These are phyloP conservation scores for Carnegiea gigantea DNA, from an alignment of 179 eudicot genomes.

Conservation along the genomic window DNA sequence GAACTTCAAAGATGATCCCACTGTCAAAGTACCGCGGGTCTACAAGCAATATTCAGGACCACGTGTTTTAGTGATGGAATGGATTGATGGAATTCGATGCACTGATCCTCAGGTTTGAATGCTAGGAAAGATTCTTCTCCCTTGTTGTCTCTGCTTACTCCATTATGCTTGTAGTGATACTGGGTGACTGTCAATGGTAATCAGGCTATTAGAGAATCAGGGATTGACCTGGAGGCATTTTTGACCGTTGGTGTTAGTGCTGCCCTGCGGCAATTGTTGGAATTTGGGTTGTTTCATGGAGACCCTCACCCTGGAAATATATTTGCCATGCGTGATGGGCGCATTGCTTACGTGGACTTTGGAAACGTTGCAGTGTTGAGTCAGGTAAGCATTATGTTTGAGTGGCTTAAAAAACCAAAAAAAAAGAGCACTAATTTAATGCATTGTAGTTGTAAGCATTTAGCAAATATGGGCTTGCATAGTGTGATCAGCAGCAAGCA, in stretches of 20 bases:
- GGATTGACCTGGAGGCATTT: constrained; percentile 85
- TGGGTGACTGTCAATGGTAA: constrained; percentile 13
- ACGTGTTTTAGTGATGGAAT: constrained; percentile 97
- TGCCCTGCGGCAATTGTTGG: constrained; percentile 87
- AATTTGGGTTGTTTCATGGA: constrained; percentile 96
- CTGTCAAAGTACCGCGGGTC: constrained; percentile 92
- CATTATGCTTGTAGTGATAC: constrained; percentile 14
- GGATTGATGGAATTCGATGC: constrained; percentile 99
- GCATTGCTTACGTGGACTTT: constrained; percentile 96
- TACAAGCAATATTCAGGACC: constrained; percentile 83
- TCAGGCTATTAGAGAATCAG: constrained; percentile 88
- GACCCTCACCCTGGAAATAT: constrained; percentile 99
- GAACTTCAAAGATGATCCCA: constrained; percentile 95
- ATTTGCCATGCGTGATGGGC: constrained; percentile 99
- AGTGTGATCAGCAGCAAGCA: neutral
- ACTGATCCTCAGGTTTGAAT: constrained; percentile 88
- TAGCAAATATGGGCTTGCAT: neutral
- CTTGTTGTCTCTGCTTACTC: neutral
- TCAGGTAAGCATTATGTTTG: constrained; percentile 50
- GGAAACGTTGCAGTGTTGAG: constrained; percentile 98
- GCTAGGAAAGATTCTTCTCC: constrained; percentile 3
- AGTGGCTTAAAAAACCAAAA: too few relatives aligned
- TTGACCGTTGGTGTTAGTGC: constrained; percentile 98
- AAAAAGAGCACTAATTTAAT: constrained; percentile 2
- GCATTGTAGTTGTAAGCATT: neutral